These are phyloP conservation scores for Sporobolomyces phaffii DNA, from an alignment of 768 basidiomycete genomes.

Conservation along the genomic window DNA sequence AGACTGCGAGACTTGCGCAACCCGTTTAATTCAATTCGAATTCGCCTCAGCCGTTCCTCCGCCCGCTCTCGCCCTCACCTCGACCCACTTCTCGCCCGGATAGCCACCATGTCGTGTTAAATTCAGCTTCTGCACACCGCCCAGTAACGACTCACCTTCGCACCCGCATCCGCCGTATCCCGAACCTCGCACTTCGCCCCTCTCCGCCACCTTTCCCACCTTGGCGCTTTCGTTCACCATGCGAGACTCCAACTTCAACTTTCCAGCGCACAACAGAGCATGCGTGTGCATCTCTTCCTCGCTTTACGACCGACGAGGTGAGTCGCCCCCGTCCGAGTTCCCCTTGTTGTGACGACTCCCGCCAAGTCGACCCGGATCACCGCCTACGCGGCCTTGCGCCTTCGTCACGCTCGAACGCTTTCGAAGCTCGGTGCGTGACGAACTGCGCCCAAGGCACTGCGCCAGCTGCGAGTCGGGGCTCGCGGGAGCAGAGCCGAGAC, in stretches of 20 bases:
- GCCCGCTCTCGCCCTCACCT: neutral
- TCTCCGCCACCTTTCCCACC: neutral
- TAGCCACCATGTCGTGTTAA: neutral
- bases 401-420: too few species aligned
- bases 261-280: slow-evolving; percentile 89
- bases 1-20: too few species aligned
- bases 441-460: too few species aligned
- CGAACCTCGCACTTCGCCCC: too few species aligned
- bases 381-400: too few species aligned
- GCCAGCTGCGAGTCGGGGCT: too few species aligned
- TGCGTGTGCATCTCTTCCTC: slow-evolving; percentile 90
- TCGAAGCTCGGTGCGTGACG: too few species aligned
- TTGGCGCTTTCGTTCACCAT: slow-evolving; percentile 49
- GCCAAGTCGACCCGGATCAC: too few species aligned
- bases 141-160: neutral
- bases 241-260: slow-evolving; percentile 92
- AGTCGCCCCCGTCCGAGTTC: slow-evolving; percentile 38
- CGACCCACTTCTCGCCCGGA: neutral
- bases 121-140: neutral
- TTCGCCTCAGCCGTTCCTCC: too few species aligned
- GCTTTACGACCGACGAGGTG: slow-evolving; percentile 89
- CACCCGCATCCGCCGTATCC: too few species aligned
- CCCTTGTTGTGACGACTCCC: neutral
- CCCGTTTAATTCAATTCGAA: too few species aligned
- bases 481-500: neutral